Conservation (phyloP, 257 asterid species). For the Anisodus tanguticus region DNA sequence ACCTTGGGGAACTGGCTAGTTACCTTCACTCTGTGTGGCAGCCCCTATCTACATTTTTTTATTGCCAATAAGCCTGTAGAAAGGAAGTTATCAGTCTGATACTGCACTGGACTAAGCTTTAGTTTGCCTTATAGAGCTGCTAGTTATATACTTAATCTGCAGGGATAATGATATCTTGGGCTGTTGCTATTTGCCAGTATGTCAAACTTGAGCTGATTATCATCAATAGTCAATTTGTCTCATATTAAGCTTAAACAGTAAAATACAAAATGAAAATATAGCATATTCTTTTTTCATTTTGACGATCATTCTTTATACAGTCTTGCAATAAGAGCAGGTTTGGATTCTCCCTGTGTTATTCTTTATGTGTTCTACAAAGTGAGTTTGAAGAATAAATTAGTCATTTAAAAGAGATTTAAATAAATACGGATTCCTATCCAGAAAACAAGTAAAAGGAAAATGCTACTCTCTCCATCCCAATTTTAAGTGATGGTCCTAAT, state of each 20-base stretch:
- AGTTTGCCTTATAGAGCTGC: not conserved
- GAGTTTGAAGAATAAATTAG: not conserved
- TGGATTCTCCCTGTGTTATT: not conserved
- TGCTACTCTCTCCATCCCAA: not conserved
- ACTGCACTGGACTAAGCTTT: not conserved
- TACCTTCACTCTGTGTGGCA: too few relatives aligned
- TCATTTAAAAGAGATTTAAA: not conserved
- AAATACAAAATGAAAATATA: not conserved
- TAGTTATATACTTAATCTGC: not conserved
- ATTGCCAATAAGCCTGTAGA: not conserved
- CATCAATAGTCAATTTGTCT: not conserved
- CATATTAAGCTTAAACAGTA: not conserved
- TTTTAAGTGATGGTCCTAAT: not conserved
- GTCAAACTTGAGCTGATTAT: not conserved
- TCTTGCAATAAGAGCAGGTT: not conserved
- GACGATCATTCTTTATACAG: not conserved
- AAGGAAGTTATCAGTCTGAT: not conserved
- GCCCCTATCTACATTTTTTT: not conserved
- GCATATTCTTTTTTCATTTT: not conserved
- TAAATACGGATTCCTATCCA: not conserved
- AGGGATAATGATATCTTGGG: not conserved
- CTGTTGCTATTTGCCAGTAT: not conserved
- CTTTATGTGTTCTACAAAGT: not conserved
- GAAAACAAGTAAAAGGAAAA: conserved; percentile 12
- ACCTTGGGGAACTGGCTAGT: too few relatives aligned